Evolutionary conservation across 2,329 filamentous ascomycete genomes (phyloP), one percentile per base, ranked within the genome.

Genomic region (Chaetomiaceae sp.): DNA sequence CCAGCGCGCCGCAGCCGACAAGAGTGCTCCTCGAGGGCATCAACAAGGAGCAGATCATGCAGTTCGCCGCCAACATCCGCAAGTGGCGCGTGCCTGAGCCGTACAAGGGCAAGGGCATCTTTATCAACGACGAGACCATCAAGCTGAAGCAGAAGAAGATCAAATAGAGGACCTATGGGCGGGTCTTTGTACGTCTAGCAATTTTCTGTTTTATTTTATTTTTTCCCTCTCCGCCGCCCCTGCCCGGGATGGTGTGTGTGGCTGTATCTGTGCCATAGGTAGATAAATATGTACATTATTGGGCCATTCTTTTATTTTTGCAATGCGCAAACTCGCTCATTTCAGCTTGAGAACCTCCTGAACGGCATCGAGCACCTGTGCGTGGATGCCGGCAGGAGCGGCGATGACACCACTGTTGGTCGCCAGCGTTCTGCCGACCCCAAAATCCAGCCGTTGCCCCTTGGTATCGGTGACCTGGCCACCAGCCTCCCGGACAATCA

Each of bases 21-120:
- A 83, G 91, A 53, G 89, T 99, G 60, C 72, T 99, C 61, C 73
- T 99, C 34, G 90, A 99, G 73, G 90, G 93, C 8, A 78, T 85
- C 46, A 82, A 97, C 67, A 90, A 89, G 66, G 85, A 95, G 70
- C 79, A 85, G 43, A 83, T 99, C 57, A 93, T 90, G 78, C 84
- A 87, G 52, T 96, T 97, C 69, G 93, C 93, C 16, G 93, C 93
- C 0, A 76, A 85, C 61, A 95, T 99, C 60, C 79, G 89, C 62
- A 80, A 76, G 70, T 97, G 92, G 92, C 85, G 93, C 66, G 81
- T 80, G 58, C 93, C 93, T 25, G 93, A 99, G 73, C 93, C 93
- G 58, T 99, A 99, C 73, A 99, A 99, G 82, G 93, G 93, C 60
- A 97, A 99, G 82, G 93, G 93, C 62, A 95, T 99, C 62, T 99